Percentiles rank a stretch among this genome's conserved stretches.
Evolutionary conservation across 2,329 filamentous ascomycete genomes (phyloP).

Genomic region (Iodosphaeria phyllophila): DNA sequence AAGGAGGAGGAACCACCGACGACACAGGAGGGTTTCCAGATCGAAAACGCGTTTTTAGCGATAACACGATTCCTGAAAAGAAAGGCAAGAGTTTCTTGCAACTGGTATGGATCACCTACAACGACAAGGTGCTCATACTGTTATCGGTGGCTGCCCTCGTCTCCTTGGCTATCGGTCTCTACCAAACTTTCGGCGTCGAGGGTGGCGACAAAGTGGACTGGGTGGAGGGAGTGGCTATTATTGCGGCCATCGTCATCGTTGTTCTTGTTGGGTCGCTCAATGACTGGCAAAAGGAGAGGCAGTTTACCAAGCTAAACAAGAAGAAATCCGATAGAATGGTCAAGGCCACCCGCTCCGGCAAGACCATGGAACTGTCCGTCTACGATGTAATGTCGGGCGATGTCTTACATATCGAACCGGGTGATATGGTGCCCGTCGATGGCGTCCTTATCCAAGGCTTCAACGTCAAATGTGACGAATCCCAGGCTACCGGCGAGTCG

Average conservation of each 20-base stretch:
- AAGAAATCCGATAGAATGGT: conserved; percentile 62
- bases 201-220: conserved; percentile 45
- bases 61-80: conserved; percentile 55
- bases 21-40: conserved; percentile 38
- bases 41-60: conserved; percentile 49
- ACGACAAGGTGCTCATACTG: conserved; percentile 64
- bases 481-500: conserved; percentile 62
- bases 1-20: conserved; percentile 5
- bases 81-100: conserved; percentile 56
- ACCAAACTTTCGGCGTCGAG: conserved; percentile 48
- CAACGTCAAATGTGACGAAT: conserved; percentile 61
- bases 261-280: conserved; percentile 61
- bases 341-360: conserved; percentile 54
- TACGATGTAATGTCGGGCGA: conserved; percentile 53
- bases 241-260: conserved; percentile 62
- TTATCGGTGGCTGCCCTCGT: conserved; percentile 53
- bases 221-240: conserved; percentile 69
- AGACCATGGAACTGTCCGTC: conserved; percentile 48
- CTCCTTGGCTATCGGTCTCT: conserved; percentile 56
- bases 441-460: conserved; percentile 56
- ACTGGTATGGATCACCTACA: conserved; percentile 68
- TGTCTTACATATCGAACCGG: conserved; percentile 53
- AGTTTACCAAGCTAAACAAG: conserved; percentile 61
- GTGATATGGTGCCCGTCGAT: conserved; percentile 57
- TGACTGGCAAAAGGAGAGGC: conserved; percentile 64